Evolutionary conservation across 2,329 filamentous ascomycete genomes (phyloP).

Genomic region (Penicillium sp.): DNA sequence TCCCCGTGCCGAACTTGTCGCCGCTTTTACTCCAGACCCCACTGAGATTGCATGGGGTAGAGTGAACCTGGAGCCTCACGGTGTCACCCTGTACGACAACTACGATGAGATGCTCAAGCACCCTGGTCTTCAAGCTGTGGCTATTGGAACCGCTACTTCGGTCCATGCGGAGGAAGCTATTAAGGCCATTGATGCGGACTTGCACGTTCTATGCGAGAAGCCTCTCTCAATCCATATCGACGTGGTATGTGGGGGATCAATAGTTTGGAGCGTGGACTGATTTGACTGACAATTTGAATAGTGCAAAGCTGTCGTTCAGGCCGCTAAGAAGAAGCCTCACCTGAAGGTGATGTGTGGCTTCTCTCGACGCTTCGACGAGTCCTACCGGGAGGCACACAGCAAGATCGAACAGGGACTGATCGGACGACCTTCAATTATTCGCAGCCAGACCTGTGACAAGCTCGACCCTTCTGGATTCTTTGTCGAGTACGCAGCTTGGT

Average conservation of each 20-base stretch:
- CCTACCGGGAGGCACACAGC: constrained; percentile 60
- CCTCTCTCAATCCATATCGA: constrained; percentile 55
- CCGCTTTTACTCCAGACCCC: constrained; percentile 47
- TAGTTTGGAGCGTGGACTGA: background rate
- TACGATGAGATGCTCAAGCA: constrained; percentile 58
- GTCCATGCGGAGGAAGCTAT: constrained; percentile 58
- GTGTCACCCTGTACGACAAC: constrained; percentile 52
- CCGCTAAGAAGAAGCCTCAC: constrained; percentile 55
- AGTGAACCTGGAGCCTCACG: constrained; percentile 50
- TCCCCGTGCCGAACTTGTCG: constrained; percentile 50
- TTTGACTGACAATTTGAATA: constrained; percentile 25
- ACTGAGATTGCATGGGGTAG: constrained; percentile 51
- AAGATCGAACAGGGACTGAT: constrained; percentile 57
- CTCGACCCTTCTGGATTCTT: constrained; percentile 66
- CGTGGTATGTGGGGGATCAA: constrained; percentile 44
- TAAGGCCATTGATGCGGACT: constrained; percentile 53
- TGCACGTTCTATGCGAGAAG: constrained; percentile 59
- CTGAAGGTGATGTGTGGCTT: constrained; percentile 69
- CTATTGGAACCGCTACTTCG: constrained; percentile 55
- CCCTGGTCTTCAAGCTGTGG: constrained; percentile 54
- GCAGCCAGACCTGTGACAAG: constrained; percentile 66
- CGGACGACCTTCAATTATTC: constrained; percentile 60
- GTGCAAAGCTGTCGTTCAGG: constrained; percentile 60
- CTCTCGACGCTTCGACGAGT: constrained; percentile 65
- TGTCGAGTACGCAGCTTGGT: constrained; percentile 63